phyloP scores from a whole-genome alignment of 805 yeast species.

The Nakazawaea sp. region DNA sequence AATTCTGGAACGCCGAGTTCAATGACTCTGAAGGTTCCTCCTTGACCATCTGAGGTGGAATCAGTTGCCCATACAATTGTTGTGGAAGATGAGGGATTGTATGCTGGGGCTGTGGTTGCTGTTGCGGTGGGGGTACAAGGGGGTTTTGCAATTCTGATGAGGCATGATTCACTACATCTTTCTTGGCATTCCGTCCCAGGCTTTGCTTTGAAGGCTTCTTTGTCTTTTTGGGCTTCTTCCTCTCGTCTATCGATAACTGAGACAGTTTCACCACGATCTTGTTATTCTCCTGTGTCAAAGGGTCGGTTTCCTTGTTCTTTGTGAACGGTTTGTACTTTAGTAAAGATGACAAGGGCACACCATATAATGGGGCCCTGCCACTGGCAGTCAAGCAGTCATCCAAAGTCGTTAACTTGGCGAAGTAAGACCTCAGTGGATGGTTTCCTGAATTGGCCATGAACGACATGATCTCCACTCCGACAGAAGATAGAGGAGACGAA shows the following conservation, averaged over 20 bases:
- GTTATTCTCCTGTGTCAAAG: background rate
- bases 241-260: background rate
- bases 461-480: conserved; percentile 20
- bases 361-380: background rate
- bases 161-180: no score
- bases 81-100: background rate
- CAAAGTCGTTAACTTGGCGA: conserved; percentile 15
- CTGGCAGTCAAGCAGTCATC: conserved; percentile 1
- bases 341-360: conserved; percentile 3
- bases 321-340: background rate
- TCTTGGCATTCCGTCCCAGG: no score
- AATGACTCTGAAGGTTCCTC: no score
- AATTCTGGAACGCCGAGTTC: background rate
- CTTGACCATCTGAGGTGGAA: background rate
- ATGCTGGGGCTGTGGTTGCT: background rate
- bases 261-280: conserved; percentile 2
- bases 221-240: background rate
- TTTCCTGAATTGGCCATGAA: conserved; percentile 22
- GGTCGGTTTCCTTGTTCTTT: background rate
- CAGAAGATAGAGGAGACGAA: conserved; percentile 6
- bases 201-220: no score
- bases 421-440: conserved; percentile 20
- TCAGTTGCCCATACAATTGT: background rate
- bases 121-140: background rate
- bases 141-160: background rate